Base-by-base conservation (phyloP, 1,284 basidiomycete genomes). In the Malassezia restricta region DNA sequence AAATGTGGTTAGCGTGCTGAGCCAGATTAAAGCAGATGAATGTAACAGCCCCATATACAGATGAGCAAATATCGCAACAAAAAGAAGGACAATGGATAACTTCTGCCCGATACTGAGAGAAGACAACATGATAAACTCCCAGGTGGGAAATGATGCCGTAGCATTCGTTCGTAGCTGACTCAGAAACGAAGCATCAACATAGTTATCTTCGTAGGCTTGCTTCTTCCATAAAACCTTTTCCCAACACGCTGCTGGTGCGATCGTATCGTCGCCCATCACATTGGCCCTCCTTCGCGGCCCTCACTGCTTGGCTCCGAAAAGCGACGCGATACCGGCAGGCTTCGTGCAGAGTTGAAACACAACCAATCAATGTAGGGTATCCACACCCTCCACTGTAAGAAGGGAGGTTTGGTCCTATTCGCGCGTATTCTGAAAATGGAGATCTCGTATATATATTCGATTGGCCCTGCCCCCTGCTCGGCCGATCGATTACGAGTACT, bases 151-250 rank as follows among this genome's bases (percentile, higher is more conserved):
- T 1, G 56, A 32, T 57, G 71, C 38, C 56, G 57, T 20, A 64
- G 64, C 58, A 31, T 66, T 66, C 46, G 58, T 64, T 1, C 51
- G 54, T 54, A 94, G 76, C 54, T 86, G 83, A 1, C 83, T 81
- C 45, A 92, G 78, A 73, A 92, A 94, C 8, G 81, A 78, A 2
- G 76, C 75, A 8, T 86, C 84, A 46, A 94, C 83, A 75, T 88
- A 82, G 72, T 91, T 89, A 75, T 94, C 90, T 12, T 85, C 82
- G 68, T 80, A 85, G 5, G 79, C 76, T 67, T 85, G 85, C 56
- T 74, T 76, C 68, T 82, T 82, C 87, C 88, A 94, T 15, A 95
- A 79, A n/a, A 86, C 78, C 67, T 83, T 85, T 69, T 83, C 81
- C 86, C 87, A 92, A 60, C 20, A 24, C 4, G 20, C 20, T 24